These are phyloP conservation scores for Talaromyces amestolkiae DNA, from an alignment of 2,329 filamentous ascomycete genomes.

Conservation along the genomic window DNA sequence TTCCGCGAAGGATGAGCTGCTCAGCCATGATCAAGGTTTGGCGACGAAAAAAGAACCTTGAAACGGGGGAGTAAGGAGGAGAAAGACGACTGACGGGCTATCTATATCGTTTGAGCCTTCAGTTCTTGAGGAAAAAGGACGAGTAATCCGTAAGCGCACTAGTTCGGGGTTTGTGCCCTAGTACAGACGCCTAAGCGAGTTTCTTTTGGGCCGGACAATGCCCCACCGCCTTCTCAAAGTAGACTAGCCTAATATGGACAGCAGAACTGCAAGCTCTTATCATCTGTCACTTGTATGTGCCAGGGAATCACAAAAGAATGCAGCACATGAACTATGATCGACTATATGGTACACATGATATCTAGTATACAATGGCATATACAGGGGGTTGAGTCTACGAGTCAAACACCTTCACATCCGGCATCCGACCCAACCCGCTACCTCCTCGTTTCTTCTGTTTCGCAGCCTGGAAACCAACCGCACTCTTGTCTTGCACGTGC, in stretches of 20 bases:
- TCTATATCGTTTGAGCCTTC: conserved; percentile 39
- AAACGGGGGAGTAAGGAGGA: conserved; percentile 31
- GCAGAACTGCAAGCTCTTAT: no score
- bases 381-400: conserved; percentile 21
- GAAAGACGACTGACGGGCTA: conserved; percentile 32
- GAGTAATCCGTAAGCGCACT: conserved; percentile 42
- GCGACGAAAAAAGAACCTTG: conserved; percentile 40
- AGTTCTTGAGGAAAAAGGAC: conserved; percentile 33
- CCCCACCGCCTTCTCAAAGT: conserved; percentile 9
- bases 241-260: neutral
- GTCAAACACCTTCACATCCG: conserved; percentile 45
- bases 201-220: conserved; percentile 5
- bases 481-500: conserved; percentile 73
- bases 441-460: conserved; percentile 39
- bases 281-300: no score
- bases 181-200: conserved; percentile 21
- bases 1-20: conserved; percentile 93
- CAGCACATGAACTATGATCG: neutral
- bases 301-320: no score
- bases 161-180: conserved; percentile 27
- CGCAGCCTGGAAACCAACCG: conserved; percentile 43
- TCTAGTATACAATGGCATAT: neutral
- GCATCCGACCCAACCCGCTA: conserved; percentile 48
- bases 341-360: neutral
- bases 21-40: conserved; percentile 68